These are phyloP conservation scores for Pyricularia sp. DNA, from an alignment of 2,329 filamentous ascomycete genomes.

Conservation along the genomic window DNA sequence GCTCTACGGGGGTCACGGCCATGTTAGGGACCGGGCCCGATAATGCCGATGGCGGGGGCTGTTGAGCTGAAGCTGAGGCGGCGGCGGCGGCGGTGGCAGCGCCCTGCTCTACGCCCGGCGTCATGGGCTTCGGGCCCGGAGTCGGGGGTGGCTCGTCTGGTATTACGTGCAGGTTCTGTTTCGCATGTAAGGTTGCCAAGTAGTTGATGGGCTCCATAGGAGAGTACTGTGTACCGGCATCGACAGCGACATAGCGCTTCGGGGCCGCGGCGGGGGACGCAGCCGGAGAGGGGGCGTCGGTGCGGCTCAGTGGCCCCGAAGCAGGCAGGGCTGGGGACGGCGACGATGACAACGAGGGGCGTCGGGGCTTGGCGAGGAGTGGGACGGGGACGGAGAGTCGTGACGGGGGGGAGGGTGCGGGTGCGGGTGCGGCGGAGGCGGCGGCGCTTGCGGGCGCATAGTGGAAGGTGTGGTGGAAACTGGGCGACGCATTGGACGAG, in stretches of 20 bases:
- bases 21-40: background rate
- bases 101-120: conserved; percentile 16
- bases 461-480: conserved; percentile 28
- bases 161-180: conserved; percentile 4
- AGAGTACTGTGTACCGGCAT: conserved; percentile 38
- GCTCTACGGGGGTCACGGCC: background rate
- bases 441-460: conserved; percentile 29
- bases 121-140: conserved; percentile 16
- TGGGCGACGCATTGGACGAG: conserved; percentile 43
- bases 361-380: conserved; percentile 5
- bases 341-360: background rate
- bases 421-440: background rate
- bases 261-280: conserved; percentile 13
- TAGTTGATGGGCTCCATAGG: conserved; percentile 37
- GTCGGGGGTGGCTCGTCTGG: conserved; percentile 18
- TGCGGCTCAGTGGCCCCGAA: conserved; percentile 15
- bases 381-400: conserved; percentile 15
- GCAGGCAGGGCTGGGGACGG: conserved; percentile 14
- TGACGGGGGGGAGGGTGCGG: conserved; percentile 28
- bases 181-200: conserved; percentile 10
- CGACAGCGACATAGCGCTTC: conserved; percentile 35
- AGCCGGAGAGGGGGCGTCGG: background rate
- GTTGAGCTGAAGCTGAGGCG: conserved; percentile 7
- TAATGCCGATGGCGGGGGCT: background rate
- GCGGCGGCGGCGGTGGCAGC: conserved; percentile 10